Evolutionary conservation across 208 protist genomes (phyloP), one percentile per base, ranked within the genome.

Genomic region (Novymonas esmeraldas): DNA sequence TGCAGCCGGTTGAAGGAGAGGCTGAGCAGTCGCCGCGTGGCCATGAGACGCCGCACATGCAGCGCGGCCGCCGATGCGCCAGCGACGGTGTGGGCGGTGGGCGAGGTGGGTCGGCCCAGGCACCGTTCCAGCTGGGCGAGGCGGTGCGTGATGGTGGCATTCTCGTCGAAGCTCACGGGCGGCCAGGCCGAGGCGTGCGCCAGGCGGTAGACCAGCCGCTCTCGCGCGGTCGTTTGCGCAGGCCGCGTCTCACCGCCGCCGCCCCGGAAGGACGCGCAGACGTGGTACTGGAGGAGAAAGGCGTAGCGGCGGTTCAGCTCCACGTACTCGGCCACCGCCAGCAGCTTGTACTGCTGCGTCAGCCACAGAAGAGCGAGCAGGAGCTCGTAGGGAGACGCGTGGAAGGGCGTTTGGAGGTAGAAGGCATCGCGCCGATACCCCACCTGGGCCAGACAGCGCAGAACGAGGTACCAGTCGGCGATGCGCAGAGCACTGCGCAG

Each of bases 301-400:
- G 65, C 48, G 51, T 83, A 92, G 16, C 50, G 54, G 28, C 67
- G 56, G 56, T 76, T 76, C 9, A 95, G 39, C 63, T 82, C 77
- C 33, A 95, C 84, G 45, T 86, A 81, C 76, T 95, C 89, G 6
- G 79, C 84, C 1, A 86, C 75, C 0, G 76, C 78, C 22, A 92
- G 41, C 24, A 93, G 63, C 56, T 81, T 75, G 71, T 89, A 93
- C 55, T 79, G 63, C 62, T 79, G 74, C 28, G 89, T 91, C 42
- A 92, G 63, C 89, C 89, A 95, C 13, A 95, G 71, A n/a, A 95
- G 61, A 6, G 74, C 84, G 22, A 95, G 71, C 34, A 95, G 28
- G 22, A 95, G 69, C 70, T 95, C 89, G 24, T 82, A 33, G 11
- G 84, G 68, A 9, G 73, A 82, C 7, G 73, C 77, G 24, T 66